Evolutionary conservation across 2,329 filamentous ascomycete species (phyloP).

Genomic region (Dactylella cylindrospora): DNA sequence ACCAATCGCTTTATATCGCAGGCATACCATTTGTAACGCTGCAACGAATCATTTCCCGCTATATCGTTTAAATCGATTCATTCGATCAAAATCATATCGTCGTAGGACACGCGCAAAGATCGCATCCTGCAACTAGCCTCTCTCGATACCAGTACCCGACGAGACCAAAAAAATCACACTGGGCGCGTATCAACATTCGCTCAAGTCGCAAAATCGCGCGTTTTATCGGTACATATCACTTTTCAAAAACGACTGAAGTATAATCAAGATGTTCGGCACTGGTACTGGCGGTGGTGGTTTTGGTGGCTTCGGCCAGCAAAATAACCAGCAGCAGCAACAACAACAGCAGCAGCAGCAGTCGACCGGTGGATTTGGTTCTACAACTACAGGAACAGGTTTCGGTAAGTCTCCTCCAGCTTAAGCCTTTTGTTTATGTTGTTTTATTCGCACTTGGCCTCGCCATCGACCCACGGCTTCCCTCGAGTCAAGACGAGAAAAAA

Average conservation of each 20-base stretch:
- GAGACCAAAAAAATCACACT: constrained; percentile 1
- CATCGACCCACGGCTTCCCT: neutral
- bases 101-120: constrained; percentile 24
- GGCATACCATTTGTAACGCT: too few relatives aligned
- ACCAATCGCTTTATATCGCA: too few relatives aligned
- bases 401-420: constrained; percentile 41
- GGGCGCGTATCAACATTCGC: constrained; percentile 16
- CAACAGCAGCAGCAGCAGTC: constrained; percentile 40
- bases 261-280: constrained; percentile 47
- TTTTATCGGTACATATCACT: constrained; percentile 5
- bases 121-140: neutral
- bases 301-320: constrained; percentile 36
- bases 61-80: too few relatives aligned
- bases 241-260: constrained; percentile 10
- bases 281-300: constrained; percentile 39
- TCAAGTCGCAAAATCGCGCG: constrained; percentile 19
- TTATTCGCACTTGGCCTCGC: neutral
- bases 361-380: constrained; percentile 42
- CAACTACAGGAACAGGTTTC: constrained; percentile 43
- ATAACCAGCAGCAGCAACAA: constrained; percentile 13
- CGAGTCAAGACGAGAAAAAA: too few relatives aligned
- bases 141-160: too few relatives aligned
- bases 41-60: too few relatives aligned
- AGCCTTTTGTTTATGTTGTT: neutral
- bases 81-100: constrained; percentile 11